Evolutionary conservation across 179 eudicot genomes (phyloP).

Genomic region (Vitellaria paradoxa): DNA sequence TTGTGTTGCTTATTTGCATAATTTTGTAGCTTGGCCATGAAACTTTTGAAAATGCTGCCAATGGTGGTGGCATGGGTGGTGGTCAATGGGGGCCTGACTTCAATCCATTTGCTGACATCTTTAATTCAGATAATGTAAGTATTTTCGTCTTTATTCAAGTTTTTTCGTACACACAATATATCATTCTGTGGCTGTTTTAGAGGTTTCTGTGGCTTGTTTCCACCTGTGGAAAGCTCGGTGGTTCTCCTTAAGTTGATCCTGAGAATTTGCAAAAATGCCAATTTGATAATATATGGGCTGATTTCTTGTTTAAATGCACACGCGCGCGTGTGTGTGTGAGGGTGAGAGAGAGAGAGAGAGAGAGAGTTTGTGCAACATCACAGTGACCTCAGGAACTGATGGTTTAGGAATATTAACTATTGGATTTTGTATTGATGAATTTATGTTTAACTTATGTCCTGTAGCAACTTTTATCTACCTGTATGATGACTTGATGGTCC

Average conservation of each 20-base stretch:
- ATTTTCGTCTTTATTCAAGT: neutral
- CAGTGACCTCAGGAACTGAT: neutral
- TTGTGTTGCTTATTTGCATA: neutral
- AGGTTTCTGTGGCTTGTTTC: neutral
- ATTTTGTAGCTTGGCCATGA: conserved; percentile 80
- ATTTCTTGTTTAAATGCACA: neutral
- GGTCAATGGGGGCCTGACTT: conserved; percentile 35
- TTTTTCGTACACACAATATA: neutral
- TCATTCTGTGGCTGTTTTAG: neutral
- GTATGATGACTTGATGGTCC: neutral
- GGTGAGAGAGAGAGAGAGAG: too few relatives aligned
- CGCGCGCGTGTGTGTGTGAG: too few relatives aligned
- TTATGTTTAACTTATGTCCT: neutral
- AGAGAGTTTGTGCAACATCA: neutral
- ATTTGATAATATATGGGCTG: neutral
- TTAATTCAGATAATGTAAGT: conserved; percentile 15
- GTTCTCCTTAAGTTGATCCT: neutral
- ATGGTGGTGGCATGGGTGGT: conserved; percentile 46
- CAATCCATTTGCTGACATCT: conserved; percentile 41
- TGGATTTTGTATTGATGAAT: neutral
- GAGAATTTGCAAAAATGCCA: neutral
- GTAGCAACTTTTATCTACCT: neutral
- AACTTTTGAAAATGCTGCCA: conserved; percentile 37
- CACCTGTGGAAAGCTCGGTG: neutral
- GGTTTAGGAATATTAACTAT: neutral